These are phyloP conservation scores for Xylaria palmicola DNA, from an alignment of 495 filamentous ascomycete species.

Conservation along the genomic window DNA sequence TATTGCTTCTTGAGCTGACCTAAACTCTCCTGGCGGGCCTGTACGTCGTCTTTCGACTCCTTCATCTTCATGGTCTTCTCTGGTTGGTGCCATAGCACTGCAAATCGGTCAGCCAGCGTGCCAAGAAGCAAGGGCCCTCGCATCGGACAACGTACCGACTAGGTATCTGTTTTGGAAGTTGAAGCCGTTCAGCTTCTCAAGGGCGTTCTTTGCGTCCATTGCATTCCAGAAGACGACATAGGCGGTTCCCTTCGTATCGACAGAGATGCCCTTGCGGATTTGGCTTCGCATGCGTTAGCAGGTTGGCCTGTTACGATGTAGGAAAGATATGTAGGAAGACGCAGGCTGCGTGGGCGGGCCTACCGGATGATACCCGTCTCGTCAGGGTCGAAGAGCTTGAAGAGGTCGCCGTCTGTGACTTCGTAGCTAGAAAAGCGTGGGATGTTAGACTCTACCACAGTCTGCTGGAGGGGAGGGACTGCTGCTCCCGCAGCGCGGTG, in stretches of 20 bases:
- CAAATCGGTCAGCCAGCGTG: conserved; percentile 17
- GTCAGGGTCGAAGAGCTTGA: conserved; percentile 37
- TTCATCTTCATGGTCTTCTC: conserved; percentile 94
- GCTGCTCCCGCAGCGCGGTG: not conserved
- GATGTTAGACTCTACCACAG: conserved; percentile 2
- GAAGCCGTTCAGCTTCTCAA: conserved; percentile 99
- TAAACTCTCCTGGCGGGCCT: conserved; percentile 92
- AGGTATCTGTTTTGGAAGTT: conserved; percentile 99
- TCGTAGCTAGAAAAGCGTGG: conserved; percentile 22
- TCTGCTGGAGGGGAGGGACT: not conserved
- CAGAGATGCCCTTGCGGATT: conserved; percentile 97
- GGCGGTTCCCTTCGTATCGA: conserved; percentile 95
- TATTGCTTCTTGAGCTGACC: conserved; percentile 97
- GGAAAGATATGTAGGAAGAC: not conserved
- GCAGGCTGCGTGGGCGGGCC: not conserved
- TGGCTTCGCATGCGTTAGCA: conserved; percentile 62
- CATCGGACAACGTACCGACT: conserved; percentile 68
- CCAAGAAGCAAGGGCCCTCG: not conserved
- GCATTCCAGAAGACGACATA: conserved; percentile 99
- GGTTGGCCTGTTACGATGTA: not conserved
- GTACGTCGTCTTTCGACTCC: conserved; percentile 92
- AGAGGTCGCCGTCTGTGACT: conserved; percentile 35
- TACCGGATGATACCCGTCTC: conserved; percentile 36
- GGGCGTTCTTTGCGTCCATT: conserved; percentile 96
- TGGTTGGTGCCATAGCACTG: conserved; percentile 97